Evolutionary conservation across 164 flowering plant genomes (phyloP).

Genomic region (Sextonia rubra): DNA sequence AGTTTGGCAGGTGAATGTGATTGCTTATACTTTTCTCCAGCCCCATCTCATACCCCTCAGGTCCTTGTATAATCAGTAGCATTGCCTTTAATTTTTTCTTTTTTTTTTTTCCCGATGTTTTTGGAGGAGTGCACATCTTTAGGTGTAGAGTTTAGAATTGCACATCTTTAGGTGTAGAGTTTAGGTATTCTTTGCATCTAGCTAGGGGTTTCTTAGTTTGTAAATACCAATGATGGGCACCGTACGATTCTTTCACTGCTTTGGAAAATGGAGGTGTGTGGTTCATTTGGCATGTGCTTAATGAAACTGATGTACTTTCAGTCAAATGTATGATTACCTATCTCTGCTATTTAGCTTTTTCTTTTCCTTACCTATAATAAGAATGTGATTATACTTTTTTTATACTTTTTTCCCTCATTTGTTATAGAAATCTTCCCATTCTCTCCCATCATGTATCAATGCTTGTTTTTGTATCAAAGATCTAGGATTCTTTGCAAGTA

Average conservation of each 20-base stretch:
- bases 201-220: neutral
- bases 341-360: neutral
- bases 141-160: neutral
- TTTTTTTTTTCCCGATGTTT: too few relatives aligned
- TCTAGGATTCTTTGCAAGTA: neutral
- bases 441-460: neutral
- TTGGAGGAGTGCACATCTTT: neutral
- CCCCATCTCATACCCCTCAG: slow-evolving; percentile 3
- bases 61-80: neutral
- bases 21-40: neutral
- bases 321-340: neutral
- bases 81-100: neutral
- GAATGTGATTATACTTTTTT: neutral
- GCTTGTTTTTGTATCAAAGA: neutral
- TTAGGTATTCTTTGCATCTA: neutral
- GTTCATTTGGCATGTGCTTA: neutral
- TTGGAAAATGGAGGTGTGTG: neutral
- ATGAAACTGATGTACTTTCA: neutral
- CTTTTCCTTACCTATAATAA: neutral
- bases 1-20: neutral
- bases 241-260: neutral
- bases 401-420: too few relatives aligned
- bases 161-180: neutral
- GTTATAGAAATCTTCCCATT: neutral
- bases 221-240: neutral